phyloP scores from a whole-genome alignment of 805 yeast species.

The Zygosaccharomyces kombuchaensis region DNA sequence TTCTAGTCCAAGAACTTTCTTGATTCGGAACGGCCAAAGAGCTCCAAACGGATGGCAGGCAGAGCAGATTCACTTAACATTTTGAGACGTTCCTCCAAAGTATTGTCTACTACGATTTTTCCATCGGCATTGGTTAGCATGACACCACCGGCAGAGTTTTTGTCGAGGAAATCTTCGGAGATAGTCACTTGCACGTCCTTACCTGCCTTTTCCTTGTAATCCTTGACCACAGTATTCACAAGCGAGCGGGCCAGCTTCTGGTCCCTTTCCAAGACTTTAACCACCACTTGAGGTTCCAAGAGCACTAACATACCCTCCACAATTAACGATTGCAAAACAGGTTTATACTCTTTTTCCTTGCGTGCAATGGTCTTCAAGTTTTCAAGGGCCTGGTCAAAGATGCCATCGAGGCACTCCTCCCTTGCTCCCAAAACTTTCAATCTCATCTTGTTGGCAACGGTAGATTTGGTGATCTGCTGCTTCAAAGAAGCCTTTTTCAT shows the following conservation, averaged over 20 bases:
- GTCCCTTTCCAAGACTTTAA: constrained; percentile 49
- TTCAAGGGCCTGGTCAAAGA: constrained; percentile 64
- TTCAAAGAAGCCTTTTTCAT: constrained; percentile 87
- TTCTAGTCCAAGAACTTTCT: constrained; percentile 85
- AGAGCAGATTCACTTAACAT: constrained; percentile 77
- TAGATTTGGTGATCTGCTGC: constrained; percentile 93
- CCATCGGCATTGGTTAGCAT: constrained; percentile 65
- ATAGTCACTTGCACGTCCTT: constrained; percentile 51
- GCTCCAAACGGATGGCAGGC: constrained; percentile 87
- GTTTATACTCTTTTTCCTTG: constrained; percentile 58
- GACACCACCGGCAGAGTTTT: constrained; percentile 80
- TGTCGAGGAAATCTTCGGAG: constrained; percentile 56
- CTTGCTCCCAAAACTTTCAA: constrained; percentile 83
- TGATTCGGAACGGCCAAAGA: constrained; percentile 78
- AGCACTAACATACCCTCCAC: constrained; percentile 71
- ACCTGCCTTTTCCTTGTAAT: constrained; percentile 60
- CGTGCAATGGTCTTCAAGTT: constrained; percentile 55
- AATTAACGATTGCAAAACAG: constrained; percentile 69
- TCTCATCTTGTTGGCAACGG: constrained; percentile 92
- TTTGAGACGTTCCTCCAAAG: constrained; percentile 89
- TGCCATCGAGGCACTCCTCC: constrained; percentile 69
- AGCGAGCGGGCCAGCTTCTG: constrained; percentile 38
- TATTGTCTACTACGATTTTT: constrained; percentile 85
- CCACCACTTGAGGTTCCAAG: constrained; percentile 62
- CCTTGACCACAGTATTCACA: constrained; percentile 53